A percentile compares a stretch with the other conserved stretches of the same genome.
These are phyloP conservation scores for Vigna hirtella DNA, from an alignment of 306 rosid species.

Conservation along the genomic window DNA sequence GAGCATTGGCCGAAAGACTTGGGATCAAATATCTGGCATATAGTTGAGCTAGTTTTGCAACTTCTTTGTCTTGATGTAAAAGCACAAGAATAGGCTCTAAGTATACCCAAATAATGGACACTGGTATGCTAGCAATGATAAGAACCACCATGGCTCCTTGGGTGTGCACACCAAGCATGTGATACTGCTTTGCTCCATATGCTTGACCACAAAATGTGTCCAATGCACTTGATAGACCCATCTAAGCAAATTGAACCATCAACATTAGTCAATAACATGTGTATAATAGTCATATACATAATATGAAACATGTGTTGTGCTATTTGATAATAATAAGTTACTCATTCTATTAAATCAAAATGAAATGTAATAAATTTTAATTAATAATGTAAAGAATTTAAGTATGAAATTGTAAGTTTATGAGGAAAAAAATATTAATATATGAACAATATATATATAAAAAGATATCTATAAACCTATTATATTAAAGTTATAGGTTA, in stretches of 20 bases:
- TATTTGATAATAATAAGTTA: too few relatives aligned
- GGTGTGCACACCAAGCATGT: slow-evolving; percentile 68
- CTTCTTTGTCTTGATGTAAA: slow-evolving; percentile 60
- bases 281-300: neutral
- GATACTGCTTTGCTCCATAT: slow-evolving; percentile 73
- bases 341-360: too few relatives aligned
- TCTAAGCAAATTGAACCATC: slow-evolving; percentile 37
- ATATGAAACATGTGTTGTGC: too few relatives aligned
- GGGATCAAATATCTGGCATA: slow-evolving; percentile 71
- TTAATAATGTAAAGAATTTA: too few relatives aligned
- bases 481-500: too few relatives aligned
- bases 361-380: too few relatives aligned
- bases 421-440: too few relatives aligned
- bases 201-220: slow-evolving; percentile 88
- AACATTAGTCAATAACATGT: neutral
- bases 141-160: slow-evolving; percentile 70
- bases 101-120: slow-evolving; percentile 58
- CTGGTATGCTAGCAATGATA: slow-evolving; percentile 52
- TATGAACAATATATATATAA: too few relatives aligned
- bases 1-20: slow-evolving; percentile 59
- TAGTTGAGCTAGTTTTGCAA: slow-evolving; percentile 61
- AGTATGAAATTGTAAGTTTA: too few relatives aligned
- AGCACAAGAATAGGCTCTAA: slow-evolving; percentile 52
- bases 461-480: too few relatives aligned
- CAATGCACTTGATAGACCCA: slow-evolving; percentile 77